Percentiles rank a stretch among this genome's conserved stretches.
These are phyloP conservation scores for Osmanthus fragrans DNA, from an alignment of 257 asterid genomes.

Conservation along the genomic window DNA sequence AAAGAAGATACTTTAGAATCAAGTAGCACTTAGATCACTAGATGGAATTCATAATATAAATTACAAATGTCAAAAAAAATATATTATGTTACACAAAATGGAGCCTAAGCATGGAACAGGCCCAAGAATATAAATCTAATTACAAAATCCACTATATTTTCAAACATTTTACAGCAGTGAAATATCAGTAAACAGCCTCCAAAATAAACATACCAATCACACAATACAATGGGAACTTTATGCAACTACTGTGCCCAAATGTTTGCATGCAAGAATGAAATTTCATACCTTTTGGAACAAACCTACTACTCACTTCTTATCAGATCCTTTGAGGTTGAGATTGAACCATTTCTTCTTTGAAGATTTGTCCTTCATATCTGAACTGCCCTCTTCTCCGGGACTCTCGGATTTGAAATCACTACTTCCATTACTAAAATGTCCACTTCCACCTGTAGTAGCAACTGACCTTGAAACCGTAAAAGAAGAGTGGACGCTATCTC, in stretches of 20 bases:
- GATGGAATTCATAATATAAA: background rate
- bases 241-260: conserved; percentile 21
- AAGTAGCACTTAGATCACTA: background rate
- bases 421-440: conserved; percentile 76
- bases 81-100: background rate
- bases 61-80: background rate
- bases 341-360: conserved; percentile 84
- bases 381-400: conserved; percentile 85
- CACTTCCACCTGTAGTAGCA: conserved; percentile 57
- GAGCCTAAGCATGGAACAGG: conserved; percentile 19
- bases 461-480: conserved; percentile 71
- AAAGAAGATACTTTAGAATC: background rate
- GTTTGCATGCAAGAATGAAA: conserved; percentile 25
- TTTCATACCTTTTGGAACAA: conserved; percentile 28
- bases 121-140: conserved; percentile 39
- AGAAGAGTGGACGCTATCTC: conserved; percentile 84
- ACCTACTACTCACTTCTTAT: conserved; percentile 41
- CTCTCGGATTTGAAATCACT: conserved; percentile 67
- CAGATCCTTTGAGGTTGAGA: conserved; percentile 84
- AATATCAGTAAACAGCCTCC: conserved; percentile 13
- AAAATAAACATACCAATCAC: conserved; percentile 25
- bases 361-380: conserved; percentile 87
- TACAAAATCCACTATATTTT: conserved; percentile 41
- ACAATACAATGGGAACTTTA: conserved; percentile 23
- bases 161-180: conserved; percentile 39